phyloP scores from a whole-genome alignment of 2,329 filamentous ascomycete species.

The Colletotrichum somersetense region DNA sequence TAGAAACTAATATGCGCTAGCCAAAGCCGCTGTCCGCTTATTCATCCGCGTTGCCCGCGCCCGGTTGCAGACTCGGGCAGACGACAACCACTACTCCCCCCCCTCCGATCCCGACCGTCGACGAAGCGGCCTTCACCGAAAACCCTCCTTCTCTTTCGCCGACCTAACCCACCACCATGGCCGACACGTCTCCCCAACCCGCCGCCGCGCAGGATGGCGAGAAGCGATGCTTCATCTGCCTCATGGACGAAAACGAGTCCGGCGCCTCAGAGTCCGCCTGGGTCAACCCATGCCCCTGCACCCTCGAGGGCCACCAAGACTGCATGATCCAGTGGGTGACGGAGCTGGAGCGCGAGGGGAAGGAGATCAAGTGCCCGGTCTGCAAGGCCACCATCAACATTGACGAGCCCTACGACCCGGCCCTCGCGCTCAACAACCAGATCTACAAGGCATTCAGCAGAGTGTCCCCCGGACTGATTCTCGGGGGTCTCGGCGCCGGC shows the following conservation, averaged over 20 bases:
- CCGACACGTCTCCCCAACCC: background rate
- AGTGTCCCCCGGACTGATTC: constrained; percentile 72
- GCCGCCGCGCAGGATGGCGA: constrained; percentile 8
- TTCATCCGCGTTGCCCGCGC: background rate
- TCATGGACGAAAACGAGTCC: constrained; percentile 66
- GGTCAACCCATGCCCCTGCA: constrained; percentile 92
- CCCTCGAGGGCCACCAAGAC: constrained; percentile 88
- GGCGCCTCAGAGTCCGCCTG: constrained; percentile 67
- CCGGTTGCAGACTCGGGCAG: background rate
- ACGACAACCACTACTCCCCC: background rate
- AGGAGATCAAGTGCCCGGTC: constrained; percentile 84
- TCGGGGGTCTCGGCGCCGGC: constrained; percentile 68
- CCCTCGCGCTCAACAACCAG: constrained; percentile 75
- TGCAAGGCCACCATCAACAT: constrained; percentile 87
- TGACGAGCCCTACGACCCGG: constrained; percentile 77
- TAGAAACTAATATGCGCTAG: constrained; percentile 9
- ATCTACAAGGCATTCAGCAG: constrained; percentile 68
- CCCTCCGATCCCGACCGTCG: background rate
- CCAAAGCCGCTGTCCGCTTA: background rate
- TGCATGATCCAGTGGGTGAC: constrained; percentile 94
- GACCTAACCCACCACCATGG: background rate
- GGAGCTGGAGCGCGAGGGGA: constrained; percentile 79
- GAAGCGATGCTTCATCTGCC: constrained; percentile 73
- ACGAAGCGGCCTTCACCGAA: background rate
- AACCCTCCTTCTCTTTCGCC: background rate